Evolutionary conservation across 2,329 filamentous ascomycete species (phyloP), one percentile per base, ranked within the genome.

Genomic region (Calonectria ilicicola): DNA sequence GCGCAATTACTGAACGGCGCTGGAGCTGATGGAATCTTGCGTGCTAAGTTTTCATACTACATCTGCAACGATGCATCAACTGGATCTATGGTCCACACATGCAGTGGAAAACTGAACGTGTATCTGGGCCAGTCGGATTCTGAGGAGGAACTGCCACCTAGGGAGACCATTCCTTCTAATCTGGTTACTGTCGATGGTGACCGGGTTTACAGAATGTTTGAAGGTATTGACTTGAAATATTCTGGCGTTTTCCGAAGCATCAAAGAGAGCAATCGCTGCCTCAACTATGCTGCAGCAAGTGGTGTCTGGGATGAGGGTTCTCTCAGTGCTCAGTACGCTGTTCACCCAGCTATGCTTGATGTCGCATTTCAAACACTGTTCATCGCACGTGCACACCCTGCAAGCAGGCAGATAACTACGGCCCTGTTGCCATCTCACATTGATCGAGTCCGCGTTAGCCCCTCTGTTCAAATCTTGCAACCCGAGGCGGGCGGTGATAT

Each of bases 161-260:
- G 63, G 21, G 71, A 67, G n/a, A 5, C 53, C 17, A 27, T 51
- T 32, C 67, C 62, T 9, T 60, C 44, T 4, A 66, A 73, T 46
- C 35, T 73, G 49, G 71, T 73, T 9, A 66, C 32, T 27, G 47
- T 73, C 32, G 71, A 73, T 40, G 38, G 53, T 15, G 58, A 35
- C 21, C 67, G 67, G 32, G 66, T 70, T 69, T 73, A 73, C 38
- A 56, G 56, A 47, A 69, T 73, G 65, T 73, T 73, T 56, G 67
- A 26, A n/a, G 63, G 65, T 17, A 69, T 73, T 17, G 71, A 69
- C 14, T 67, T 73, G 44, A 73, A 73, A 17, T 69, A 73, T 63
- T 56, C 66, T 21, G 71, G 71, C 6, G 56, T 70, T 29, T 69
- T 73, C 63, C 62, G 63, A 27, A 70, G 67, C 56, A 73, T 73